Evolutionary conservation across 2,329 filamentous ascomycete species (phyloP).

Genomic region (Phaeosphaeriaceae sp.): DNA sequence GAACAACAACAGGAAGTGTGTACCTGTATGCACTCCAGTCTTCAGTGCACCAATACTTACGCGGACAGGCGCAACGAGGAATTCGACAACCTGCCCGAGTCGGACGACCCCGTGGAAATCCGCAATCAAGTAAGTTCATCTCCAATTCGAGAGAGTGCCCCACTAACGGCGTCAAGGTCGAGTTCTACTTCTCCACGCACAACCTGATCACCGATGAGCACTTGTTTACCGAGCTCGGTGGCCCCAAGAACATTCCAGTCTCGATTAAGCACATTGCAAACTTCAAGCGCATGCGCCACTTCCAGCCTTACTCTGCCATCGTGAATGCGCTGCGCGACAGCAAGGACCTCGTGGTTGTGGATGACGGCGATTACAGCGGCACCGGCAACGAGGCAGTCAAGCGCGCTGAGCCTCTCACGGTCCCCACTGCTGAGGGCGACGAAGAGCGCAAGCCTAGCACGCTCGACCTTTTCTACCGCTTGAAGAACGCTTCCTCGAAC

Average conservation of each 20-base stretch:
- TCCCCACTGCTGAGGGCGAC: conserved; percentile 42
- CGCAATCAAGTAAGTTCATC: conserved; percentile 72
- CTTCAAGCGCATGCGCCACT: conserved; percentile 96
- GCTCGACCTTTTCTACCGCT: conserved; percentile 55
- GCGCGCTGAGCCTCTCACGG: conserved; percentile 72
- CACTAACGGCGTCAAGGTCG: conserved; percentile 66
- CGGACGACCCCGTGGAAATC: conserved; percentile 80
- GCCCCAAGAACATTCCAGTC: conserved; percentile 81
- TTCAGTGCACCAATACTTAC: conserved; percentile 13
- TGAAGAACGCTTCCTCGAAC: conserved; percentile 65
- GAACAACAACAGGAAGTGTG: conserved; percentile 23
- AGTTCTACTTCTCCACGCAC: conserved; percentile 94
- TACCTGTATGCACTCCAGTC: too few species aligned
- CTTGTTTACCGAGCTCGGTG: conserved; percentile 79
- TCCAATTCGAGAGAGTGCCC: background rate
- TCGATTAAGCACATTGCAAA: conserved; percentile 77
- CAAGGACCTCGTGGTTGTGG: conserved; percentile 73
- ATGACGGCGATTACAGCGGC: conserved; percentile 69
- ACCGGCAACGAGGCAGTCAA: conserved; percentile 56
- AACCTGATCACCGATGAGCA: conserved; percentile 91
- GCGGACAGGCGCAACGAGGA: conserved; percentile 34
- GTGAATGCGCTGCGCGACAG: conserved; percentile 84
- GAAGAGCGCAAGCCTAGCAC: conserved; percentile 27
- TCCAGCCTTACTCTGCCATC: conserved; percentile 85
- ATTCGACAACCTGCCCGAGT: conserved; percentile 65